Evolutionary conservation across 73 alveolate genomes (phyloP), one percentile per base, ranked within the genome.

Genomic region (Paramecium caudatum): DNA sequence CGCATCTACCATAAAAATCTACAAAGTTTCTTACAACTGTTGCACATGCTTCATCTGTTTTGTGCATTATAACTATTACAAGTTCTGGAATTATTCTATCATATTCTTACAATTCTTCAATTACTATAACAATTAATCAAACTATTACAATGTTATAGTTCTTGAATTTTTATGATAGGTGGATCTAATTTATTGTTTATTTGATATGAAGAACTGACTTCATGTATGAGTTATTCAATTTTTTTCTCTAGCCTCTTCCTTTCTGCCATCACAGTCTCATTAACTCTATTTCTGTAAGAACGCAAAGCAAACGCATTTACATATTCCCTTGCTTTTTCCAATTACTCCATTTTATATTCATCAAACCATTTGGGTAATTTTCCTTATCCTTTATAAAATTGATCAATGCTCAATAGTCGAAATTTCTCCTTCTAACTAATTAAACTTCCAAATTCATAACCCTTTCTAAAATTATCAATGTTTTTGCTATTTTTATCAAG

Each of bases 361-460:
- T 74, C 88, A 74, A 74, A 74, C 88, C 88, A 74, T 41, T 30
- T 19, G 8, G 88, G 88, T n/a, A 74, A 74, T 41, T 74, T 74
- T 0, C 34, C n/a, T 65, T 65, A 33, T 0, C 13, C 83, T 36
- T 65, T 65, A 13, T 65, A 65, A 33, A 65, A 30, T 33, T 65
- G 19, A 10, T 33, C 83, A 10, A 65, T 65, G 49, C 83, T 65
- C 0, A 65, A 13, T 7, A 30, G 34, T 33, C 39, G 27, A 10
- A 65, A 65, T 65, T 65, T 33, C 17, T 36, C 83, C n/a, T 36
- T 65, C 1, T 10, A 30, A 65, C 50, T 36, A 10, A 65, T 15
- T 49, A 65, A 32, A 30, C 49, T 65, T 33, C 83, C 83, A 65
- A 33, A 33, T 3, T 65, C 83, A 33, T 65, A 65, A 10, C 33